Conservation (phyloP, 2,329 filamentous ascomycete genomes). For the Ilyonectria sp. region DNA sequence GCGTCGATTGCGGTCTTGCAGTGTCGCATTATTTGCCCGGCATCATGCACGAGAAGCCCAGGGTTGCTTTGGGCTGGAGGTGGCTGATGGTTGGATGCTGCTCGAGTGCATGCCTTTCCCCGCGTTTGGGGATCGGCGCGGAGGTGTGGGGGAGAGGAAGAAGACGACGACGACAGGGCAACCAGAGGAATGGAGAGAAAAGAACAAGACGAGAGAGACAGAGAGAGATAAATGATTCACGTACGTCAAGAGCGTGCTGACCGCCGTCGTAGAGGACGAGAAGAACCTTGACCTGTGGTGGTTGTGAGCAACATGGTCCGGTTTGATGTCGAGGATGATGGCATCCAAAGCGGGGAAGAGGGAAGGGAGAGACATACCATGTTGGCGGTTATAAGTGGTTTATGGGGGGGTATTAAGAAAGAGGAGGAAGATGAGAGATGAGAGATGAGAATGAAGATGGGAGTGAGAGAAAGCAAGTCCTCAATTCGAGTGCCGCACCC, state of each 20-base stretch:
- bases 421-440: conserved; percentile 31
- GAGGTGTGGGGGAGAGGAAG: conserved; percentile 34
- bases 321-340: background rate
- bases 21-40: conserved; percentile 17
- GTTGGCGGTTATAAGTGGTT: conserved; percentile 45
- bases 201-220: background rate
- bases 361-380: conserved; percentile 42
- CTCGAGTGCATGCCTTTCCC: conserved; percentile 40
- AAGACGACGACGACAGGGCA: conserved; percentile 19
- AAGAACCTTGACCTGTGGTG: conserved; percentile 89
- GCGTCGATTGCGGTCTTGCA: background rate
- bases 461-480: conserved; percentile 30
- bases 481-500: conserved; percentile 35
- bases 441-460: conserved; percentile 31
- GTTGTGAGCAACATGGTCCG: conserved; percentile 40
- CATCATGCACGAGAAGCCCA: conserved; percentile 13
- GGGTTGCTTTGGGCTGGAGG: conserved; percentile 28
- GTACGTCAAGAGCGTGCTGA: conserved; percentile 88
- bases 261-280: conserved; percentile 93
- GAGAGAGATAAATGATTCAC: conserved; percentile 41
- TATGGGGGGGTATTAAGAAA: conserved; percentile 25
- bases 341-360: conserved; percentile 4
- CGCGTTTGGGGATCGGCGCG: conserved; percentile 49
- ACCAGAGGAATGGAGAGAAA: background rate
- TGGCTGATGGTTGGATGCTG: conserved; percentile 42